Conservation (phyloP, 1,284 basidiomycete species). For the Ceratorhiza oryzae-sativae region DNA sequence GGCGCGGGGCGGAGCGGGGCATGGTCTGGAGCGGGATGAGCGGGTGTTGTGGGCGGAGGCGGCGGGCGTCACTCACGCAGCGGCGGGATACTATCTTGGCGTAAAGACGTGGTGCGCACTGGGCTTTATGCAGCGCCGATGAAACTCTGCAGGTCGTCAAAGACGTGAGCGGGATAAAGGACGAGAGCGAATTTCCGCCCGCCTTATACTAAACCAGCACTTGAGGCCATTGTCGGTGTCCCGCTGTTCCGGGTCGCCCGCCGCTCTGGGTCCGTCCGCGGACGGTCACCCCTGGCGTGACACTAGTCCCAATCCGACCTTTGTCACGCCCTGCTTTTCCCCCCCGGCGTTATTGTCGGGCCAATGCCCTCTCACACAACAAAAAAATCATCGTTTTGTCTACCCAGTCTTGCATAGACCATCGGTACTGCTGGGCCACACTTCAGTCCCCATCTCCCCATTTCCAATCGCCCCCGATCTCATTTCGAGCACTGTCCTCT, state of each 20-base stretch:
- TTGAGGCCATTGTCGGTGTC: slow-evolving; percentile 1
- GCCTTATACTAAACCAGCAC: slow-evolving; percentile 5
- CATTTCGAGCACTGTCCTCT: neutral
- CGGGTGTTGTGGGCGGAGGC: neutral
- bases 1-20: slow-evolving; percentile 9
- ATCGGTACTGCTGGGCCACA: neutral
- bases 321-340: slow-evolving; percentile 18
- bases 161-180: slow-evolving; percentile 18
- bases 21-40: neutral
- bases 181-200: slow-evolving; percentile 11
- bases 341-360: neutral
- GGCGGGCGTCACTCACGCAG: neutral
- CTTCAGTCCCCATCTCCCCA: neutral
- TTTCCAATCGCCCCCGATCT: neutral
- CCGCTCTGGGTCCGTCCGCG: neutral
- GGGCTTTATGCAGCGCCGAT: neutral
- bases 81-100: neutral
- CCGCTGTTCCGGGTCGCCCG: neutral
- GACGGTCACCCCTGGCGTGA: neutral
- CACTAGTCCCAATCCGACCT: neutral
- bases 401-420: neutral
- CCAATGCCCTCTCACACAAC: neutral
- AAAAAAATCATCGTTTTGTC: too few relatives aligned
- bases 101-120: neutral
- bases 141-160: neutral